Base-by-base conservation (phyloP, 495 filamentous ascomycete species). In the Penicillium diatomitis region DNA sequence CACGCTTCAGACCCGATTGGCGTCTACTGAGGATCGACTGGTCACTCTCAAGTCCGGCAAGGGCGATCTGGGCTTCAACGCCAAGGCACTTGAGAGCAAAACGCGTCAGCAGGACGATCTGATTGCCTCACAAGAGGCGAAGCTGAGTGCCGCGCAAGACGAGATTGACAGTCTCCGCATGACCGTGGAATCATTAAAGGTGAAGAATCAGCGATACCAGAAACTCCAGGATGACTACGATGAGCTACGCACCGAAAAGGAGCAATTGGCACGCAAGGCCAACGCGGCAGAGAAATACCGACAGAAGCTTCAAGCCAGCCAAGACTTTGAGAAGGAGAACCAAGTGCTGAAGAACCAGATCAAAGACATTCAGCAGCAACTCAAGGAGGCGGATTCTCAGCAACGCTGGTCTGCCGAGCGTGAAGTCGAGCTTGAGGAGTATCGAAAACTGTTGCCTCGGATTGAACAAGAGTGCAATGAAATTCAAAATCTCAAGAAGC, bases 191-290 rank as follows among this genome's bases (percentile, higher is more conserved):
- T 66, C 66, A 28, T 51, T 72, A 45, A 65, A 64, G 29, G 61
- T 67, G 47, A 71, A 74, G 51, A 70, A 68, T 9, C 66, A 72
- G 44, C 70, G 71, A 3, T 65, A 78, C 32, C 77, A 82, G 44
- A 77, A 76, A 44, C 68, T 85, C 10, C 75, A 81, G 37, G 78
- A 82, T 56, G 79, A 88, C 55, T 76, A 87, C 37, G 79, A 84
- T 49, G 78, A 87, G 49, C 75, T 91, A 35, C 84, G 82, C 49
- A 80, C 78, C 11, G 83, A 89, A 44, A 80, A 83, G 35, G 83
- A 84, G 47, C 80, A 88, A 50, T 76, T 91, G 6, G 71, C 77
- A n/a, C 85, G 86, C 64, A 88, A 87, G 60, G 84, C 87, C 29
- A 94, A 88, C 55, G 80, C 78, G 10, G 76, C 80, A 0, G 85